phyloP scores from a whole-genome alignment of 192 early-diverging fungal genomes.

The Oehlia diaphana region DNA sequence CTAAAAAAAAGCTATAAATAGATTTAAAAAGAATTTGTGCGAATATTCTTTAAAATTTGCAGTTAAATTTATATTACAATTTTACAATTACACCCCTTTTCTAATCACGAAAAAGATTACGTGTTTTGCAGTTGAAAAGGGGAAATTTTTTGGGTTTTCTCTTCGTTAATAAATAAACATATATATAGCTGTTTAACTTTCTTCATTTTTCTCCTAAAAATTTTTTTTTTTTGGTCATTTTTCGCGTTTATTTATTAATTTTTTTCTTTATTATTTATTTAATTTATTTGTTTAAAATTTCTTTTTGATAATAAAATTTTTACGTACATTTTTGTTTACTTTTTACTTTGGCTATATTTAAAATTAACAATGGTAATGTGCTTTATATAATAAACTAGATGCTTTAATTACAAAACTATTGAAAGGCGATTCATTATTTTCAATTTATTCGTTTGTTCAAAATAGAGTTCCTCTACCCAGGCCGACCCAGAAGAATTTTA shows the following conservation, averaged over 20 bases:
- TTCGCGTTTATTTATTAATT: not conserved
- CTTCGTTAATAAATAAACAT: no score
- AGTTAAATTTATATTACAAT: not conserved
- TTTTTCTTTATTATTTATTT: not conserved
- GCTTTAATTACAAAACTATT: no score
- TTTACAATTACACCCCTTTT: not conserved
- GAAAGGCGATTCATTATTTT: not conserved
- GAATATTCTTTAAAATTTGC: no score
- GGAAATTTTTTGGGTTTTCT: no score
- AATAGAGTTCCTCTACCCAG: constrained; percentile 41
- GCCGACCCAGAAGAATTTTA: constrained; percentile 67
- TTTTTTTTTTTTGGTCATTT: not conserved
- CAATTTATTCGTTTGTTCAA: not conserved
- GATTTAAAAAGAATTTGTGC: no score
- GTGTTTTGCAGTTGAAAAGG: not conserved
- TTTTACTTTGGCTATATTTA: not conserved
- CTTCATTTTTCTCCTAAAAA: not conserved
- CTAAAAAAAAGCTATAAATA: not conserved
- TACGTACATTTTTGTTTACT: not conserved
- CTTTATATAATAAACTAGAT: not conserved
- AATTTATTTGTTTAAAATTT: not conserved
- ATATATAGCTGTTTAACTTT: no score
- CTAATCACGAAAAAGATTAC: not conserved
- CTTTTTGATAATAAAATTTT: not conserved
- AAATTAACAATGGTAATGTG: not conserved